Conservation (phyloP, 768 basidiomycete genomes). For the Rhizopogon salebrosus region DNA sequence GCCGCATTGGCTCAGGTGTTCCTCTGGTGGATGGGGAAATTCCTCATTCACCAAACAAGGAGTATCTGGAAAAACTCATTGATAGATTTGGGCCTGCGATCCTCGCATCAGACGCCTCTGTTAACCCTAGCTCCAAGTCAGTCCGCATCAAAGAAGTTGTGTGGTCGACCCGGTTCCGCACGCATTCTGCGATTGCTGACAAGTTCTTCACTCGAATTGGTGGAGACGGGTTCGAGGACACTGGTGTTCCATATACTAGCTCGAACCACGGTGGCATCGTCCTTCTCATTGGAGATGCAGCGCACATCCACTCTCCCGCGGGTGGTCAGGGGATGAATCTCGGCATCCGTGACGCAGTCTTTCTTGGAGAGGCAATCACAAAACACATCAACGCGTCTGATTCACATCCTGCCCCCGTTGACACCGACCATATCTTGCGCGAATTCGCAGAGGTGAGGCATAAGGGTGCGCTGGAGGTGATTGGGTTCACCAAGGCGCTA, state of each 20-base stretch:
- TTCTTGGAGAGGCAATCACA: constrained; percentile 32
- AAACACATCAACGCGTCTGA: constrained; percentile 19
- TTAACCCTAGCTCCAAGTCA: constrained; percentile 26
- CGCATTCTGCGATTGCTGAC: constrained; percentile 39
- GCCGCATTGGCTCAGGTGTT: constrained; percentile 37
- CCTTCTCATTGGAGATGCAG: constrained; percentile 41
- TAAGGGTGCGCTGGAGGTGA: constrained; percentile 31
- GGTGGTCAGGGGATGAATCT: constrained; percentile 49
- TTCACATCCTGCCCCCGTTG: constrained; percentile 3
- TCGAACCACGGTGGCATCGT: constrained; percentile 12
- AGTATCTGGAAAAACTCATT: constrained; percentile 40
- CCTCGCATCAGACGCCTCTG: constrained; percentile 30
- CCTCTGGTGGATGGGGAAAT: constrained; percentile 30
- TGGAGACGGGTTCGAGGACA: background rate
- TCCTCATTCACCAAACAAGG: constrained; percentile 31
- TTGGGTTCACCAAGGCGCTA: constrained; percentile 33
- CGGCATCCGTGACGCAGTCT: constrained; percentile 45
- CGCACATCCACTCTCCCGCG: constrained; percentile 46
- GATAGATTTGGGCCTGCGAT: constrained; percentile 33
- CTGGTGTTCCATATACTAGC: background rate
- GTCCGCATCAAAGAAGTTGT: constrained; percentile 31
- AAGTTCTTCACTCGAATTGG: constrained; percentile 29
- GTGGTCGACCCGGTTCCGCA: constrained; percentile 46
- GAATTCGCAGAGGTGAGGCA: constrained; percentile 30
- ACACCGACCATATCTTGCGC: constrained; percentile 23